These are phyloP conservation scores for Isoetes engelmannii DNA, from an alignment of 83 land plant species.

Conservation along the genomic window DNA sequence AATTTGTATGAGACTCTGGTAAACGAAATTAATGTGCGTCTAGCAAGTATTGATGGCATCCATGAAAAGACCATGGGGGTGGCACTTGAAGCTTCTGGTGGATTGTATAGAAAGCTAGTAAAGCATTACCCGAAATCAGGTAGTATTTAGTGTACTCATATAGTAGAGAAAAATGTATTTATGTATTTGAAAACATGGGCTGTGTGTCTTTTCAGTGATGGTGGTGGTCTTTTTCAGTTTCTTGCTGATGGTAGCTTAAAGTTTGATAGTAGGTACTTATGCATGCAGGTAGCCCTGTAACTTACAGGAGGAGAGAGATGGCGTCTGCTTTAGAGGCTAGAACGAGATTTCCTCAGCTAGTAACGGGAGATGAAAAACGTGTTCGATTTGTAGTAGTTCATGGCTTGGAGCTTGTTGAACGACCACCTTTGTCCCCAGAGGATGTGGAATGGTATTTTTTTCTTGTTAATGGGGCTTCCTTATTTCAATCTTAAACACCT, in stretches of 20 bases:
- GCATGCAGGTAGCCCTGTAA: constrained; percentile 45
- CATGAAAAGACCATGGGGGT: constrained; percentile 96
- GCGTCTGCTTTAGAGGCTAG: constrained; percentile 96
- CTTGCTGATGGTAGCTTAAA: not conserved
- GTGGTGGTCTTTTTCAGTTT: not conserved
- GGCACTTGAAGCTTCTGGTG: constrained; percentile 99
- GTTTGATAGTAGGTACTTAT: too few species aligned
- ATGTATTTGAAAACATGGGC: not conserved
- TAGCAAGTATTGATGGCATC: constrained; percentile 63
- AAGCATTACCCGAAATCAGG: constrained; percentile 86
- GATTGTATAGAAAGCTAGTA: constrained; percentile 86
- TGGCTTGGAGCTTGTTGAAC: constrained; percentile 85
- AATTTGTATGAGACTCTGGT: constrained; percentile 93
- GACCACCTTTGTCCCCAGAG: constrained; percentile 55
- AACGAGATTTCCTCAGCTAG: constrained; percentile 86
- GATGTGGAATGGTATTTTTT: constrained; percentile 83
- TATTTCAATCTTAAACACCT: not conserved
- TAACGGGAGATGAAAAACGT: constrained; percentile 94
- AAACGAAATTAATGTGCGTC: constrained; percentile 70
- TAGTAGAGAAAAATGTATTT: not conserved
- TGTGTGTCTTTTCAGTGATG: not conserved
- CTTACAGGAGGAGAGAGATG: constrained; percentile 85
- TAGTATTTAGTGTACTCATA: constrained; percentile 1
- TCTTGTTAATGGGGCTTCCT: constrained; percentile 1
- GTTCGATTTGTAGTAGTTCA: constrained; percentile 98